These are phyloP conservation scores for Biancaea sappan DNA, from an alignment of 306 rosid species.

Conservation along the genomic window DNA sequence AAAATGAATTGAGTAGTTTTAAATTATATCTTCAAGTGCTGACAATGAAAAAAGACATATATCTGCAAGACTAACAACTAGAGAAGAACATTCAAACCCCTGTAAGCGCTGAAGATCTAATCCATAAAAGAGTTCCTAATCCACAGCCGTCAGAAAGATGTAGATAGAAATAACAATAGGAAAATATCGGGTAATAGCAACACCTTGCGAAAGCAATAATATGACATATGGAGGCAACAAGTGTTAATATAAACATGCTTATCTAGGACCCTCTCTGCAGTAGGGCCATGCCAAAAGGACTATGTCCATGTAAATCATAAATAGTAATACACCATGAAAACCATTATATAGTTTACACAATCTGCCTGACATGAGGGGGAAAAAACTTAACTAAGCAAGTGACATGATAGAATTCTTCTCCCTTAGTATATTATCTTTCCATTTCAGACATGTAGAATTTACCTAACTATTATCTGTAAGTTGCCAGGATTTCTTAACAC, in stretches of 20 bases:
- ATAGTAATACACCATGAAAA: neutral
- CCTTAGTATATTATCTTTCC: neutral
- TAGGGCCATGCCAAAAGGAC: neutral
- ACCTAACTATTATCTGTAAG: neutral
- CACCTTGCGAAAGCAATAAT: neutral
- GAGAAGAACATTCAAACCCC: constrained; percentile 8
- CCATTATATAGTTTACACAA: neutral
- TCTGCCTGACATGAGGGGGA: neutral
- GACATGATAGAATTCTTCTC: neutral
- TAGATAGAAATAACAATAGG: neutral
- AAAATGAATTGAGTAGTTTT: neutral
- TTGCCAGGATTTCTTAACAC: neutral
- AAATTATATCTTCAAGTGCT: constrained; percentile 17
- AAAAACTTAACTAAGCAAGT: neutral
- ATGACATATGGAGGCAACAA: neutral
- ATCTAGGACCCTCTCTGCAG: neutral
- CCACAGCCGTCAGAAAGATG: neutral
- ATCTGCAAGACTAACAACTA: no score
- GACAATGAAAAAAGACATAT: constrained; percentile 5
- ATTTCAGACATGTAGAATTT: constrained; percentile 11
- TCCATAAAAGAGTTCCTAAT: constrained; percentile 14
- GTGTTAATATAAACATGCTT: neutral
- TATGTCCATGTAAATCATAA: neutral
- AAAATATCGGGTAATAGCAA: neutral
- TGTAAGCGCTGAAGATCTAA: constrained; percentile 15